These are phyloP conservation scores for Calcarisporium arbuscula DNA, from an alignment of 2,329 filamentous ascomycete species.

Conservation along the genomic window DNA sequence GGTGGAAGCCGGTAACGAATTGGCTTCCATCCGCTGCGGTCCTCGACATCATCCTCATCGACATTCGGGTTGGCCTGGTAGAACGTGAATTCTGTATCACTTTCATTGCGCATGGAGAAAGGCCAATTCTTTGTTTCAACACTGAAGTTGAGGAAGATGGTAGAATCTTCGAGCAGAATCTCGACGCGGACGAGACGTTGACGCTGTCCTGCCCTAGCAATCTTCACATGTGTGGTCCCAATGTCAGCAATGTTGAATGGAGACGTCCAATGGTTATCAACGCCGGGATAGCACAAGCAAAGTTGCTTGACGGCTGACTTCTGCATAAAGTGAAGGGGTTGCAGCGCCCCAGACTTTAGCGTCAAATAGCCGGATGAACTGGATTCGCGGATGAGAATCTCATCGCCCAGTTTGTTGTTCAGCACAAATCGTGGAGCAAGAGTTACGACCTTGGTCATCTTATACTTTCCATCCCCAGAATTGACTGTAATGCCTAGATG, in stretches of 20 bases:
- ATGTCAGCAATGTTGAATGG: conserved; percentile 97
- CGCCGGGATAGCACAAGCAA: conserved; percentile 84
- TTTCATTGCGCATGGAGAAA: conserved; percentile 97
- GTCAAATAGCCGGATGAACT: conserved; percentile 82
- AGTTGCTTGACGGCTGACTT: conserved; percentile 80
- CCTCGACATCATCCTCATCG: conserved; percentile 80
- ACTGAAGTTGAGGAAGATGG: conserved; percentile 86
- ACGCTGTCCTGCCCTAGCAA: conserved; percentile 82
- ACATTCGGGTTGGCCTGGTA: conserved; percentile 91
- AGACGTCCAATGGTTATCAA: conserved; percentile 96
- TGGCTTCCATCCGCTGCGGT: conserved; percentile 83
- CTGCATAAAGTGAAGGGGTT: conserved; percentile 85
- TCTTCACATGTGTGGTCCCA: conserved; percentile 86
- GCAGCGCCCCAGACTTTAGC: conserved; percentile 68
- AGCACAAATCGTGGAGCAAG: conserved; percentile 88
- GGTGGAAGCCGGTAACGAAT: conserved; percentile 88
- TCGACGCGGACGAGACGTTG: conserved; percentile 85
- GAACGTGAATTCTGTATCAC: conserved; percentile 93
- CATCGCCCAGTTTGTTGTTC: conserved; percentile 86
- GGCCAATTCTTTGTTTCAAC: conserved; percentile 95
- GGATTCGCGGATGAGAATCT: conserved; percentile 84
- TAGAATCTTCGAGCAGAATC: conserved; percentile 85
- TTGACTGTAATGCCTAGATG: conserved; percentile 85
- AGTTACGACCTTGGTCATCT: conserved; percentile 91
- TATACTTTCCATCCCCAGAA: conserved; percentile 94